Evolutionary conservation across 192 early-diverging fungal genomes (phyloP), one percentile per base, ranked within the genome.

Genomic region (Ambispora gerdemannii): DNA sequence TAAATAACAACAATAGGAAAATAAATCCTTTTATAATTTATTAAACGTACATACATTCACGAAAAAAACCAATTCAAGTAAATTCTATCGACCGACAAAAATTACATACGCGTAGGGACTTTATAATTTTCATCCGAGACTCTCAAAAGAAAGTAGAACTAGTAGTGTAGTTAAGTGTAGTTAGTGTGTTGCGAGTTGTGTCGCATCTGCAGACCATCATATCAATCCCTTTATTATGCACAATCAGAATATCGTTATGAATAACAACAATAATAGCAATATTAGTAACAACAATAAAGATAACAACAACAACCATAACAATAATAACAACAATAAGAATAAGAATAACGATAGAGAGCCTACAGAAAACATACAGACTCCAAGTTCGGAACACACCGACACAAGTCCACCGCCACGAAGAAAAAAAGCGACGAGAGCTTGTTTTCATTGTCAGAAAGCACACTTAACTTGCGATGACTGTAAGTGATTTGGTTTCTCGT

Each of bases 391-490:
- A 67, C 62, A 71, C 55, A 33, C 67, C 70, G 59, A 72, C 2
- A 35, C 74, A 63, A 20, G 33, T 19, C 31, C 70, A 24, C 70
- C 75, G 15, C 70, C 71, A 53, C 70, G 79, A 72, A 69, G 82
- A 58, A 84, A 80, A 81, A 87, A 87, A 63, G 81, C 84, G 43
- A 80, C 78, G 33, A 69, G 84, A 63, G 86, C 86, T 71, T 91
- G 89, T 72, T 85, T 82, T 59, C 87, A 90, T 75, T 91, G 89
- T 71, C 89, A 91, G 72, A 86, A 83, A 74, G 86, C 88, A 32
- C 89, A 90, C 74, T 77, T 90, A 49, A 90, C 89, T 55, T 90
- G 89, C 60, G 89, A 88, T 69, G 86, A 88, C 63, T 81, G 85
- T 88, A 80, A 81, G 82, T 79, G 20, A 24, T 6, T 55, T 55